Conservation (phyloP, 139 green algal species). For the Yamagishiella unicocca region DNA sequence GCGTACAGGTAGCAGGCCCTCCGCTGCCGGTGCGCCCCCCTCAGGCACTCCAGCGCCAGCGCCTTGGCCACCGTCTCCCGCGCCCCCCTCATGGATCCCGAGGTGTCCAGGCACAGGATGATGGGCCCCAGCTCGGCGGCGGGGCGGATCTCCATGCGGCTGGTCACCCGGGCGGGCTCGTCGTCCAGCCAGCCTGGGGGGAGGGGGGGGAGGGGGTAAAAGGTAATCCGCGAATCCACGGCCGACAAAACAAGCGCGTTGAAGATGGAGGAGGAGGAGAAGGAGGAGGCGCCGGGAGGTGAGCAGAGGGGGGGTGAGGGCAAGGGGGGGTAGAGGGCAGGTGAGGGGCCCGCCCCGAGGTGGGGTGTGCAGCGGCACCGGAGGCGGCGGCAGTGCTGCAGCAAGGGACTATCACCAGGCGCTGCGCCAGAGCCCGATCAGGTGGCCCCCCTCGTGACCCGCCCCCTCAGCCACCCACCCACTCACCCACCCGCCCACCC, state of each 20-base stretch:
- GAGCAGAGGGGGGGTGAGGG: neutral
- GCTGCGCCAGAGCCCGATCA: too few relatives aligned
- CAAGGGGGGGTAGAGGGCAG: neutral
- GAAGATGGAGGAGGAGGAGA: neutral
- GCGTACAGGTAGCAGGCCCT: slow-evolving; percentile 91
- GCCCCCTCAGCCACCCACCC: neutral
- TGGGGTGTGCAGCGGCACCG: too few relatives aligned
- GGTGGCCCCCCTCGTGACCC: too few relatives aligned
- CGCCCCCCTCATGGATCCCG: slow-evolving; percentile 75
- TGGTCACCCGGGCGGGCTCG: slow-evolving; percentile 77
- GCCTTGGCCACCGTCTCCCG: slow-evolving; percentile 94
- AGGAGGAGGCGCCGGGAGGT: neutral
- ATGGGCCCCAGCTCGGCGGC: slow-evolving; percentile 93
- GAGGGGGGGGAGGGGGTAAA: neutral
- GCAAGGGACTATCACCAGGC: too few relatives aligned
- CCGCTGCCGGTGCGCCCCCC: slow-evolving; percentile 84
- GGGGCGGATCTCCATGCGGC: slow-evolving; percentile 85
- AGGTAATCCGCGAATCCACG: too few relatives aligned
- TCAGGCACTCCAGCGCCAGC: slow-evolving; percentile 91
- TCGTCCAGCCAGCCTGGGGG: slow-evolving; percentile 87
- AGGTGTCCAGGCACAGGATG: slow-evolving; percentile 95
- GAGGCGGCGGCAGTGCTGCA: too few relatives aligned
- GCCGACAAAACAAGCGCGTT: too few relatives aligned
- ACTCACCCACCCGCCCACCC: slow-evolving; percentile 4
- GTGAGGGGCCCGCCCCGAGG: neutral